A percentile compares a stretch with the other conserved stretches of the same genome.
Evolutionary conservation across 208 protist genomes (phyloP).

Genomic region (Crithidia mellificae): DNA sequence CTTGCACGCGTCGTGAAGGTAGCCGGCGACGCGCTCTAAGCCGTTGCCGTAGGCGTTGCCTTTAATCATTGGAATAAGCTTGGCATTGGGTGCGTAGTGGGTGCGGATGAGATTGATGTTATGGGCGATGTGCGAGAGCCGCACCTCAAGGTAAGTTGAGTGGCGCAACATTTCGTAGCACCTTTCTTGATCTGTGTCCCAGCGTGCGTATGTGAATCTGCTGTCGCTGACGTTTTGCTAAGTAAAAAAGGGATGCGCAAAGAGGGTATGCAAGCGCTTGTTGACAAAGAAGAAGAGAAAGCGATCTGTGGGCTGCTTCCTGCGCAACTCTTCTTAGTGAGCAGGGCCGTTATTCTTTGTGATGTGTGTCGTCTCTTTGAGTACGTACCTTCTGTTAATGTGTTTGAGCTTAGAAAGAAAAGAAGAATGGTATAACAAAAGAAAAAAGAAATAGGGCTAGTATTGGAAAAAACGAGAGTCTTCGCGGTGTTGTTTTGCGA

Average conservation of each 20-base stretch:
- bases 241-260: too few species aligned
- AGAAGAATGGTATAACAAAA: background rate
- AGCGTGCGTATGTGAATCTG: too few species aligned
- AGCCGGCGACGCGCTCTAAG: slow-evolving; percentile 40
- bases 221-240: too few species aligned
- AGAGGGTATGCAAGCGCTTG: background rate
- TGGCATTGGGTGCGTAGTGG: slow-evolving; percentile 44
- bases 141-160: slow-evolving; percentile 52
- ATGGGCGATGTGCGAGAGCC: slow-evolving; percentile 40
- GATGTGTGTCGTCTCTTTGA: background rate
- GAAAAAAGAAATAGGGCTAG: background rate
- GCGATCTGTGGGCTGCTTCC: background rate
- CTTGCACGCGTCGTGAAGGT: slow-evolving; percentile 37
- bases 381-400: background rate
- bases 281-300: background rate
- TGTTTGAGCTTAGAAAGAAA: slow-evolving; percentile 4
- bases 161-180: slow-evolving; percentile 44
- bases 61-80: slow-evolving; percentile 60
- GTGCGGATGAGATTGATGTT: slow-evolving; percentile 47
- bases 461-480: background rate
- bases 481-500: too few species aligned
- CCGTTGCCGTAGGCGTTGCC: slow-evolving; percentile 61
- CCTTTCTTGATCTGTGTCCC: too few species aligned
- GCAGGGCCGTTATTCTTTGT: background rate
- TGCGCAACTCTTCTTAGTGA: background rate